Conservation (phyloP, 306 rosid species). For the Datisca glomerata region DNA sequence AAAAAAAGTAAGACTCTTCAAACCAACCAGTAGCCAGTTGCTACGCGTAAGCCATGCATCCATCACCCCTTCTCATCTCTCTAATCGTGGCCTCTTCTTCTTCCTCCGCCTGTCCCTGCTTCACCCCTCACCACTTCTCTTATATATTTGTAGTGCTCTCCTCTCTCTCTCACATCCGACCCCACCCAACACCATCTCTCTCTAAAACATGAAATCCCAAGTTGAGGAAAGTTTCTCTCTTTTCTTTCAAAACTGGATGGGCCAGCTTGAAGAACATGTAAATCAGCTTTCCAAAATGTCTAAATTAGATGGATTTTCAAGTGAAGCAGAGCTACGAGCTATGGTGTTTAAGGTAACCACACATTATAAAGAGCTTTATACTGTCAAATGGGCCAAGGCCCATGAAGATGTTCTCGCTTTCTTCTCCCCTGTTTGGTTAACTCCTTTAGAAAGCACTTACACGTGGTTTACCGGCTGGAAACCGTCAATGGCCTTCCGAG, state of each 20-base stretch:
- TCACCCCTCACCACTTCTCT: too few species aligned
- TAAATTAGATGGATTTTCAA: background rate
- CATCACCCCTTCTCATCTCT: too few species aligned
- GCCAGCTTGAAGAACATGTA: slow-evolving; percentile 25
- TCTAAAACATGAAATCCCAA: slow-evolving; percentile 20
- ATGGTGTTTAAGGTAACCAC: slow-evolving; percentile 33
- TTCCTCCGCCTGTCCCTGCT: too few species aligned
- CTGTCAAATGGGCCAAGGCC: slow-evolving; percentile 56
- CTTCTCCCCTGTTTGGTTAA: slow-evolving; percentile 33
- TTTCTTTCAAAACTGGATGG: slow-evolving; percentile 35
- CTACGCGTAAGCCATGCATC: too few species aligned
- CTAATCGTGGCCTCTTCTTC: too few species aligned
- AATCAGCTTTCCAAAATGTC: slow-evolving; percentile 17
- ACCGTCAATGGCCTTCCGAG: slow-evolving; percentile 28
- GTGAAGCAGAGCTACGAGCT: slow-evolving; percentile 16
- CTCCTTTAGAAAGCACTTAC: slow-evolving; percentile 24
- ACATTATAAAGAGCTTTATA: slow-evolving; percentile 45
- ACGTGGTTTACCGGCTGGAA: slow-evolving; percentile 35
- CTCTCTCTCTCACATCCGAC: too few species aligned
- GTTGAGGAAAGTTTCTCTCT: slow-evolving; percentile 32
- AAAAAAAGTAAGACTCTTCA: too few species aligned
- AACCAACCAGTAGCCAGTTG: too few species aligned
- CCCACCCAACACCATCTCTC: too few species aligned
- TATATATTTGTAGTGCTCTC: too few species aligned
- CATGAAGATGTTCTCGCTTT: slow-evolving; percentile 44